Base-by-base conservation (phyloP, 2,329 filamentous ascomycete genomes). In the Tolypocladium tropicale region DNA sequence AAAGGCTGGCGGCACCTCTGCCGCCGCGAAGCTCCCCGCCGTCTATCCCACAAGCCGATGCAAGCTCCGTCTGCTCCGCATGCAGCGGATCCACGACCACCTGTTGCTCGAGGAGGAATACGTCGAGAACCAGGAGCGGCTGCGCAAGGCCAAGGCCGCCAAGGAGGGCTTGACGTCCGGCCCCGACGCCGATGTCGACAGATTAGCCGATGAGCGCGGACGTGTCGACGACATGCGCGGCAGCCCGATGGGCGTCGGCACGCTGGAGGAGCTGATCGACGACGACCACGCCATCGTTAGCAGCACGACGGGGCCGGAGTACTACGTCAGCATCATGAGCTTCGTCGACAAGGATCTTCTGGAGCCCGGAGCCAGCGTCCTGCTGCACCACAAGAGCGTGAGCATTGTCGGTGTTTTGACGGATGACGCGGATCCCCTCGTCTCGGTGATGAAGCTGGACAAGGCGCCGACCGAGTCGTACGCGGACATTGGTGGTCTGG, bases 281-380 rank as follows among this genome's bases (percentile, higher is more conserved):
- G 94, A 99, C 71, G 94, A 99, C 76, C 94, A 99, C 68, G 94
- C 94, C 60, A 99, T 99, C 68, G 94, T 99, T 37, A 96, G 92
- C 21, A 96, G 91, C 71, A 95, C 94, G 0, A 97, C 94, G 7
- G 94, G 94, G 0, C 94, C 94, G 1, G 94, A 99, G 73, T 99
- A 96, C 81, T 99, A 97, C 72, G 94, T 99, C 63, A 96, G 92
- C 64, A 99, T 99, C 81, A 97, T 97, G 94, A 96, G 93, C 55
- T 99, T 99, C 67, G 94, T 99, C 62, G 94, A 99, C 79, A 99
- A 99, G 76, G 94, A 99, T 68, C 83, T 99, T 4, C 81, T 99
- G 48, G 94, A 99, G 74, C 94, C 94, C 1, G 95, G 95, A 59
- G 91, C 94, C 21, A 96, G 91, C 65, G 94, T 99, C 52, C 78